These are phyloP conservation scores for Cryptosporidium tyzzeri DNA, from an alignment of 169 alveolate species.

Conservation along the genomic window DNA sequence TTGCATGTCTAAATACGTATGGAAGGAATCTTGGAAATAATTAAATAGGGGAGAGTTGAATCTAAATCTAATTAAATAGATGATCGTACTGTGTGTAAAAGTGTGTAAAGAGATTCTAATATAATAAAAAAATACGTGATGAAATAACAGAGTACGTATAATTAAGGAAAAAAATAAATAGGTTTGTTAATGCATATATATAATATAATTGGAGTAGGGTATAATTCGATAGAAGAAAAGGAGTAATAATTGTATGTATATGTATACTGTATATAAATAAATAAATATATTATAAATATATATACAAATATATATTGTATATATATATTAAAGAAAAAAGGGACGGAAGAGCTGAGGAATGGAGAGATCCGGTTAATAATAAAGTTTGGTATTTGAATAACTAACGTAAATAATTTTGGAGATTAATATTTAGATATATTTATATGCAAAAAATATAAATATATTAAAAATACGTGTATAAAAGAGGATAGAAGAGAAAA, in stretches of 20 bases:
- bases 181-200: not conserved
- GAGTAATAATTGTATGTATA: not conserved
- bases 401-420: not conserved
- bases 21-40: conserved; percentile 9
- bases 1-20: conserved; percentile 24
- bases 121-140: not conserved
- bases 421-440: conserved; percentile 12
- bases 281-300: no score
- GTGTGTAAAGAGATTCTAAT: conserved; percentile 12
- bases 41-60: not conserved
- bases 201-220: not conserved
- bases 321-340: not conserved
- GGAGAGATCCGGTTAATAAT: not conserved
- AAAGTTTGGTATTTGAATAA: not conserved
- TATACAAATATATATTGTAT: not conserved
- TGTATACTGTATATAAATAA: not conserved
- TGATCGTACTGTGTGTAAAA: conserved; percentile 15
- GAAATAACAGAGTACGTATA: not conserved
- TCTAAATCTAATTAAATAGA: conserved; percentile 17
- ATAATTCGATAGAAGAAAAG: not conserved
- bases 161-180: not conserved
- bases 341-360: conserved; percentile 8
- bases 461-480: not conserved
- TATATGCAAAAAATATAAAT: not conserved
- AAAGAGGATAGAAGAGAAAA: not conserved